These are phyloP conservation scores for Globisporangium lucens DNA, from an alignment of 352 stramenopile genomes.

Conservation along the genomic window DNA sequence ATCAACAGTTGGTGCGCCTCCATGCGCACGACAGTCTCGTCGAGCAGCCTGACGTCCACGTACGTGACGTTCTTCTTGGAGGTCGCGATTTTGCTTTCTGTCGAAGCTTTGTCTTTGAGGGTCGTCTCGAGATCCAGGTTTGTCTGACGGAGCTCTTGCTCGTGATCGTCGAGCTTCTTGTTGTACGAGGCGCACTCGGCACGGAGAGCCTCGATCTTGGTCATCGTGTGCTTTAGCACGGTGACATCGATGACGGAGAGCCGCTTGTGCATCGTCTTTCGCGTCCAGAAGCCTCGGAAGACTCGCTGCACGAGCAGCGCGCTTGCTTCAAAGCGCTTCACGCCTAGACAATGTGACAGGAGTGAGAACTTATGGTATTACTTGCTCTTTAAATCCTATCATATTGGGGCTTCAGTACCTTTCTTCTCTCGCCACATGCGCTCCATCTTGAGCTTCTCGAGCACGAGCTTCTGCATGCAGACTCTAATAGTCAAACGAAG, in stretches of 20 bases:
- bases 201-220: constrained; percentile 26
- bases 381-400: background rate
- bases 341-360: constrained; percentile 1
- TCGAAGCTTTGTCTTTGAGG: constrained; percentile 18
- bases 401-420: constrained; percentile 13
- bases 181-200: constrained; percentile 21
- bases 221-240: constrained; percentile 17
- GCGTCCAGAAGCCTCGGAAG: constrained; percentile 37
- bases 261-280: constrained; percentile 23
- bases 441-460: constrained; percentile 27
- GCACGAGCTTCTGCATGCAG: constrained; percentile 19
- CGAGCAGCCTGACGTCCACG: constrained; percentile 25
- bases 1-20: constrained; percentile 29
- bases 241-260: constrained; percentile 9
- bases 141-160: constrained; percentile 18
- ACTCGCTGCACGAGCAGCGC: constrained; percentile 41
- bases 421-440: constrained; percentile 26
- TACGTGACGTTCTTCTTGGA: constrained; percentile 7
- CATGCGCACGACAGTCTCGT: constrained; percentile 30
- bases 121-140: constrained; percentile 18
- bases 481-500: constrained; percentile 5
- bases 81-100: constrained; percentile 14
- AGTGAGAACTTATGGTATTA: background rate
- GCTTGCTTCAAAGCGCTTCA: constrained; percentile 29
- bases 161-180: constrained; percentile 17